Conservation (phyloP, 768 basidiomycete species). For the Leccinum rimulosum region DNA sequence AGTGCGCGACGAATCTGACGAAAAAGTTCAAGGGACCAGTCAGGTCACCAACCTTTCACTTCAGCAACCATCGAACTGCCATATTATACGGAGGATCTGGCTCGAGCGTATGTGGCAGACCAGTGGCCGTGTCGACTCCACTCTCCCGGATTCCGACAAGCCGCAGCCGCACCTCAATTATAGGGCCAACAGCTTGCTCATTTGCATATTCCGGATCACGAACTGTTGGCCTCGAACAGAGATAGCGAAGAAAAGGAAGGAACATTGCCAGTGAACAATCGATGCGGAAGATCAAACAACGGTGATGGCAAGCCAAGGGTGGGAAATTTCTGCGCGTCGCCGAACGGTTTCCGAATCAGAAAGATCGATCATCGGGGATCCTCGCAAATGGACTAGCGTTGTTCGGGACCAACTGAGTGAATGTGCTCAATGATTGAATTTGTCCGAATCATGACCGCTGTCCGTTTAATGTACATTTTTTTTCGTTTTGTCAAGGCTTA, state of each 20-base stretch:
- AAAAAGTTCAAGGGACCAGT: conserved; percentile 4
- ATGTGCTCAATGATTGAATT: conserved; percentile 1
- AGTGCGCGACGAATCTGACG: conserved; percentile 6
- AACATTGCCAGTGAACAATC: background rate
- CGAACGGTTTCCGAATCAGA: conserved; percentile 32
- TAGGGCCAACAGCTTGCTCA: background rate
- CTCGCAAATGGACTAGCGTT: conserved; percentile 19
- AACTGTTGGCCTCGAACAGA: conserved; percentile 4
- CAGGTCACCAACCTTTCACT: background rate
- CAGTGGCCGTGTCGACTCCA: background rate
- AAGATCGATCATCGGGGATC: conserved; percentile 25
- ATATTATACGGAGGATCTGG: background rate
- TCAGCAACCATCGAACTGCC: background rate
- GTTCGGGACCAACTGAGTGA: conserved; percentile 8
- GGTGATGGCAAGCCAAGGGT: conserved; percentile 10
- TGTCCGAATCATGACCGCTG: background rate
- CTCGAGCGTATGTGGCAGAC: background rate
- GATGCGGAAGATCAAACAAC: conserved; percentile 9
- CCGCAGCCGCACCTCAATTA: background rate
- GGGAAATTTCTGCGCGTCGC: conserved; percentile 1
- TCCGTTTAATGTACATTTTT: conserved; percentile 2
- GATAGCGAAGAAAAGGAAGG: background rate
- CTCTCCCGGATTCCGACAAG: background rate
- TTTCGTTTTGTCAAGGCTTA: no score
- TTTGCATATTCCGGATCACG: background rate